Percentiles rank a stretch among this genome's conserved stretches.
phyloP scores from a whole-genome alignment of 495 filamentous ascomycete genomes.

The Articulospora tetracladia region DNA sequence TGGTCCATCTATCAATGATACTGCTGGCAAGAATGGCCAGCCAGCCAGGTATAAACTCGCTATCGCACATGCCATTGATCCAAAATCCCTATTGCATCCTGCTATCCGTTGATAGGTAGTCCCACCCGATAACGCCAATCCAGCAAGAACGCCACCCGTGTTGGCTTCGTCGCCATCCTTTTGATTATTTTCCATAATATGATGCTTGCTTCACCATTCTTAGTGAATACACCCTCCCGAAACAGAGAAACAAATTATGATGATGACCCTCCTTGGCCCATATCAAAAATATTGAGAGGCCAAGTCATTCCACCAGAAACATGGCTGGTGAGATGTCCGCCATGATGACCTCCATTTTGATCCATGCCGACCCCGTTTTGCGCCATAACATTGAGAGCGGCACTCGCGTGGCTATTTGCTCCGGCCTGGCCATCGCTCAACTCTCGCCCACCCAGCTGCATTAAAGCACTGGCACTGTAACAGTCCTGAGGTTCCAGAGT shows the following conservation, averaged over 20 bases:
- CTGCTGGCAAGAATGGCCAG: neutral
- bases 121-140: neutral
- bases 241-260: too few species aligned
- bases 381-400: neutral
- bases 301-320: slow-evolving; percentile 2
- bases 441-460: slow-evolving; percentile 19
- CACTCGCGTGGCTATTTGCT: neutral
- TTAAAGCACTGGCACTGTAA: slow-evolving; percentile 24
- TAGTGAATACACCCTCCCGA: too few species aligned
- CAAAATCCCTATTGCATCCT: neutral
- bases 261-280: slow-evolving; percentile 3
- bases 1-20: neutral
- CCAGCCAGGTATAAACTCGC: neutral
- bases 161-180: neutral
- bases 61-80: neutral
- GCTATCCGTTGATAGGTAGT: neutral
- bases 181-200: too few species aligned
- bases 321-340: neutral
- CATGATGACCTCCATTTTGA: neutral
- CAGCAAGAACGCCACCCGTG: neutral
- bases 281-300: slow-evolving; percentile 18
- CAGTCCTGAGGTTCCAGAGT: slow-evolving; percentile 25
- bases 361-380: slow-evolving; percentile 3
- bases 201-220: too few species aligned
- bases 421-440: neutral